Base-by-base conservation (phyloP, 2,329 filamentous ascomycete species). In the Hypoxylon sp. region DNA sequence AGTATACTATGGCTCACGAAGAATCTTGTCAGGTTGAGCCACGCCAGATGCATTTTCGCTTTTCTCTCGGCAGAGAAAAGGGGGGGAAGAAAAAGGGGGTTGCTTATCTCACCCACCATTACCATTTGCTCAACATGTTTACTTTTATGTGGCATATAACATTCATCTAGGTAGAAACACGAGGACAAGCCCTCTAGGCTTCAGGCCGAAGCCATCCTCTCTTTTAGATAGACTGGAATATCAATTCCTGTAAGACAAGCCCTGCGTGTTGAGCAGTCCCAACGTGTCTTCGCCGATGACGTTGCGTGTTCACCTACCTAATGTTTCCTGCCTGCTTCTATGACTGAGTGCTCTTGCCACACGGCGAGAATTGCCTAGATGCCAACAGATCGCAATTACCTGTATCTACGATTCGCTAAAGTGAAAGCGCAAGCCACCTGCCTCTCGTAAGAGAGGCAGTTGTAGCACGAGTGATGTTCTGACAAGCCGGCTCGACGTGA, bases 331-430 rank as follows among this genome's bases (percentile, higher is more conserved):
- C n/a, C n/a, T n/a, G n/a, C n/a, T n/a, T n/a, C n/a, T n/a, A n/a
- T n/a, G n/a, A n/a, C n/a, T 37, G 8, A 3, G 10, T 26, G 21
- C 21, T 40, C 41, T 57, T 57, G 35, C 48, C 3, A 49, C 29
- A 7, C 8, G 17, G 29, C 13, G 4, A 33, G 3, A 33, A 3
- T n/a, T 33, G 17, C 6, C 15, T n/a, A 17, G n/a, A n/a, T n/a
- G n/a, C n/a, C 18, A 18, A 11, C 4, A 7, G 26, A 13, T 41
- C 20, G 47, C 5, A 26, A 23, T 17, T 47, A 17, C 54, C 31
- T 11, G 18, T 43, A 9, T 41, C 11, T 35, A 17, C 6, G 10
- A 1, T 15, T 23, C 23, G 9, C 18, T 13, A 45, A 11, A 31
- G 24, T 35, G 20, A 38, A 47, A 20, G 15, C 24, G 13, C 33